A percentile compares a stretch with the other conserved stretches of the same genome.
Evolutionary conservation across 2,329 filamentous ascomycete genomes (phyloP).

Genomic region (Lasiodiplodia sp.): DNA sequence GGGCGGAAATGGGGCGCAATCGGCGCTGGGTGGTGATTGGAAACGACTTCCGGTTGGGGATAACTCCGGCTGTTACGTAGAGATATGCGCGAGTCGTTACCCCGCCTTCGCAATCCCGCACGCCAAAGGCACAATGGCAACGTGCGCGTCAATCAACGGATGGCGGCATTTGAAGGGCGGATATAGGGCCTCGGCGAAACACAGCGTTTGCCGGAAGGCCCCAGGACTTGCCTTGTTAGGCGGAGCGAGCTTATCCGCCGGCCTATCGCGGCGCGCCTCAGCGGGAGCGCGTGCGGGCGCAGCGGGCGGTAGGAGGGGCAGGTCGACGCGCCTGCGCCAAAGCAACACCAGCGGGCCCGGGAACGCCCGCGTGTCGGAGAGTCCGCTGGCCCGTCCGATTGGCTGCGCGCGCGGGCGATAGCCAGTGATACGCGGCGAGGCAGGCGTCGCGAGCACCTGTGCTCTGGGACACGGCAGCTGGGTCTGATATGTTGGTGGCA

Average conservation of each 20-base stretch:
- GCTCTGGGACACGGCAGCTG: not conserved
- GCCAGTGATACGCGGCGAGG: not conserved
- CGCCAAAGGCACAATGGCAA: slow-evolving; percentile 10
- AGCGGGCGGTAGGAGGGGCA: not conserved
- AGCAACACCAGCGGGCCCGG: slow-evolving; percentile 1
- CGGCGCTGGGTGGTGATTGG: not conserved
- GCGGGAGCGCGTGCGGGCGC: not conserved
- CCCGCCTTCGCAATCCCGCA: slow-evolving; percentile 26
- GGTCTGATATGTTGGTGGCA: slow-evolving; percentile 3
- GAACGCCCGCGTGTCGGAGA: slow-evolving; percentile 21
- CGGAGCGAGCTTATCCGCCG: slow-evolving; percentile 7
- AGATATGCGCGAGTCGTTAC: not conserved
- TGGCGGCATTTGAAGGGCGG: slow-evolving; percentile 1
- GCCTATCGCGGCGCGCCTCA: slow-evolving; percentile 6
- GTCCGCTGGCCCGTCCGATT: not conserved
- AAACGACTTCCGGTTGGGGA: slow-evolving; percentile 5
- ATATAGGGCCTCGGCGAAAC: slow-evolving; percentile 13
- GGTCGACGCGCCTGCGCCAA: not conserved
- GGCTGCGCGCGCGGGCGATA: not conserved
- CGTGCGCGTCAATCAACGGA: slow-evolving; percentile 4
- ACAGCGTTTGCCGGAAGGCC: not conserved
- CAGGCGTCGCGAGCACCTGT: not conserved
- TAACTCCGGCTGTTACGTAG: not conserved
- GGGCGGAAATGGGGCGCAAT: not conserved
- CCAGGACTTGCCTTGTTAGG: not conserved